Evolutionary conservation across 371 early-diverging fungal genomes (phyloP), one percentile per base, ranked within the genome.

Genomic region (Dichotomocladium elegans): DNA sequence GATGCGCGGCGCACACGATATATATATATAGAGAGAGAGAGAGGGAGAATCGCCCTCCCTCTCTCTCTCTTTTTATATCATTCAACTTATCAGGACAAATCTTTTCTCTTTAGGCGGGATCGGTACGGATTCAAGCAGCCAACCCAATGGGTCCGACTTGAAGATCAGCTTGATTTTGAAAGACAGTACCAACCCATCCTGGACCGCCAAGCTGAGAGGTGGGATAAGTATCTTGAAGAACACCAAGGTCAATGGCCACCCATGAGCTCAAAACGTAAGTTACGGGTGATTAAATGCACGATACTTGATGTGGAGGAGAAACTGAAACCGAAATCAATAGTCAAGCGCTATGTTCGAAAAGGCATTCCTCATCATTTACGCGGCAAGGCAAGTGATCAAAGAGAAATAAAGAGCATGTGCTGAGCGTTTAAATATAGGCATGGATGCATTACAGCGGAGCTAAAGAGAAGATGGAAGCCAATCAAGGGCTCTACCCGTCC

Each of bases 371-470:
- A 78, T 11, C 56, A 72, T 12, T 51, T 83, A 10, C 72, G 92
- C 34, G 80, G 85, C 21, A 66, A 77, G 61, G 88, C 86, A 77
- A 57, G 55, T 15, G 24, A 55, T 17, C 17, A 43, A 4, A 43
- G 6, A 28, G 10, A 19, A 21, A 41, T 17, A 15, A 46, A 22
- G n/a, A 5, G 51, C 37, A 15, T 8, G 15, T 22, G 21, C 45
- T 37, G 11, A 50, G 48, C 17, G 37, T 40, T 7, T 47, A 10
- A 42, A 29, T 31, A 1, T n/a, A 87, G 81, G 80, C 74, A 24
- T 93, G 94, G 94, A 83, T 91, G 64, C 75, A 84, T 53, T 92
- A 90, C 60, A 87, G 86, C 53, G 92, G 92, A 14, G 90, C 90
- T 3, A 76, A 78, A 50, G 72, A 62, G 11, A 79, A 80, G 51